Base-by-base conservation (phyloP, 2,329 filamentous ascomycete species). In the Aureobasidium pullulans region DNA sequence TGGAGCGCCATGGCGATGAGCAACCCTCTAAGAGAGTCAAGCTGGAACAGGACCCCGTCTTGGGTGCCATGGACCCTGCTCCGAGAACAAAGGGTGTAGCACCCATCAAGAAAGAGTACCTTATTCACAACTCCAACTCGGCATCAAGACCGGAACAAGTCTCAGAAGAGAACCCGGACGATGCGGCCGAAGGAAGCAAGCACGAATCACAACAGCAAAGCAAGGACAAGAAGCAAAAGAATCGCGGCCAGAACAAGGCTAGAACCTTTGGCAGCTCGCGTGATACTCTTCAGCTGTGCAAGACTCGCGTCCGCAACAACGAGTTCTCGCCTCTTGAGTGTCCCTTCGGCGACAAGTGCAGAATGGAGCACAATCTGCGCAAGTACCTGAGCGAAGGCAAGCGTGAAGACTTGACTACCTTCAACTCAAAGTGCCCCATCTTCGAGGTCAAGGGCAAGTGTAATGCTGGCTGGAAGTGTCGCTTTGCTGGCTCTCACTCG, bases 381-480 rank as follows among this genome's bases (percentile, higher is more conserved):
- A 86, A 85, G 70, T 99, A 99, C 70, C 77, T 99, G 50, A 83
- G 82, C 34, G 84, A 94, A 60, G 88, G 91, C 62, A 92, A 93
- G 64, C 84, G 90, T 46, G 84, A 84, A 62, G 90, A 97, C 68
- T 79, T 96, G 40, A 81, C 81, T 5, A 90, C 88, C 0, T 87
- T 96, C 67, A 81, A 79, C 43, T 88, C 89, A 6, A 79, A 87
- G 62, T 99, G 94, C 69, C 93, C 92, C 0, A 82, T 96, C 8
- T 96, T 85, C 72, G 86, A 89, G 64, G 78, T 79, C 15, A 83
- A 87, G 64, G 92, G 92, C 11, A 84, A 80, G 62, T 99, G 94
- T 67, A 81, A 83, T 50, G 84, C 87, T 13, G 94, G 94, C 6
- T 99, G 93, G 92, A 96, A 93, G 71, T 99, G 94, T 71, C 87